Conservation (phyloP, 257 asterid species). For the Sherardia arvensis region DNA sequence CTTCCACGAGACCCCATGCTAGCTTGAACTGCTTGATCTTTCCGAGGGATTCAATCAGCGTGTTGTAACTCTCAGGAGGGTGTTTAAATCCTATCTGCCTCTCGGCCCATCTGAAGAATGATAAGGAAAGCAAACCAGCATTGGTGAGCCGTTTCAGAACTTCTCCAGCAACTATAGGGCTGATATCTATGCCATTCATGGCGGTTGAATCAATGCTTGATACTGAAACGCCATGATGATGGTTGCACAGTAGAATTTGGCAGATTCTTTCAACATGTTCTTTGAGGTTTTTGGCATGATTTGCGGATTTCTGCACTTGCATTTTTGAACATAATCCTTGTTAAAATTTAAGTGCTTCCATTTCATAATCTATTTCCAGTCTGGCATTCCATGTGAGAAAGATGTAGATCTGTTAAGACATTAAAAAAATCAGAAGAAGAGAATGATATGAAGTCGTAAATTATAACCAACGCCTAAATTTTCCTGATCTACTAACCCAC, state of each 20-base stretch:
- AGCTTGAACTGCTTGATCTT: slow-evolving; percentile 71
- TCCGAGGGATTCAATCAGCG: slow-evolving; percentile 64
- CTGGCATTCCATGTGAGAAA: neutral
- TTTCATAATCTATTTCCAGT: neutral
- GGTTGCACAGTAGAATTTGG: slow-evolving; percentile 19
- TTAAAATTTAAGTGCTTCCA: neutral
- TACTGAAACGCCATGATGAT: slow-evolving; percentile 16
- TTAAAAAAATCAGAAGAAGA: no score
- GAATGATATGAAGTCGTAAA: no score
- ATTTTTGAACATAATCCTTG: neutral
- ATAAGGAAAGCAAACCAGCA: slow-evolving; percentile 53
- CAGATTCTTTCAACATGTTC: slow-evolving; percentile 43
- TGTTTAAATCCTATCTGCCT: slow-evolving; percentile 25
- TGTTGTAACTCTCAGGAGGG: slow-evolving; percentile 50
- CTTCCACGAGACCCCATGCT: slow-evolving; percentile 67
- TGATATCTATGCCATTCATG: slow-evolving; percentile 18
- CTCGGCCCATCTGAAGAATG: slow-evolving; percentile 84
- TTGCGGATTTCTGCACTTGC: slow-evolving; percentile 9
- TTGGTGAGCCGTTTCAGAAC: slow-evolving; percentile 63
- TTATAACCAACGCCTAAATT: no score
- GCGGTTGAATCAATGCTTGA: slow-evolving; percentile 25
- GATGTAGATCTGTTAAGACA: neutral
- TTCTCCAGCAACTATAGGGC: slow-evolving; percentile 44
- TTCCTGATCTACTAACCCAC: neutral
- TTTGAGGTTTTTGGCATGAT: slow-evolving; percentile 5